phyloP scores from a whole-genome alignment of 495 filamentous ascomycete genomes.

The Durotheca rogersii region DNA sequence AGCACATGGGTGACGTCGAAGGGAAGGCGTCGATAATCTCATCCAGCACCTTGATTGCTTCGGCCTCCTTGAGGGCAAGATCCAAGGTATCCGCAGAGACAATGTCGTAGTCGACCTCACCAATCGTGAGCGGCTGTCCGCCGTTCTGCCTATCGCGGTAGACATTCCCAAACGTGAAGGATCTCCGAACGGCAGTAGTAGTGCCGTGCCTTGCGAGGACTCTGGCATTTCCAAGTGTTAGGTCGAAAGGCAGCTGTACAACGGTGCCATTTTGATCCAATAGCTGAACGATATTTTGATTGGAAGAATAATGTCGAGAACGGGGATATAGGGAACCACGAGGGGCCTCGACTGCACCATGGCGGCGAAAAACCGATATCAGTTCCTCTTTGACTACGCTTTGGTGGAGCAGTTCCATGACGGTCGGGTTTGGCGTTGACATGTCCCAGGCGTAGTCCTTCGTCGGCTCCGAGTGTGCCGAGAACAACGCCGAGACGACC shows the following conservation, averaged over 20 bases:
- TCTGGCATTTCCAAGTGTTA: conserved; percentile 86
- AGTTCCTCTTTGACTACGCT: conserved; percentile 74
- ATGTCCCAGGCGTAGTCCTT: conserved; percentile 90
- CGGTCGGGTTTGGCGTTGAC: conserved; percentile 50
- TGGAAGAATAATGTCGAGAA: conserved; percentile 69
- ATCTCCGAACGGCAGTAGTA: conserved; percentile 65
- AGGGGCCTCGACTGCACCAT: conserved; percentile 82
- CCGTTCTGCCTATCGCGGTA: conserved; percentile 73
- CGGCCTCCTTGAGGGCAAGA: conserved; percentile 87
- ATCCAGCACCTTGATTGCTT: conserved; percentile 91
- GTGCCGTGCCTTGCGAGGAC: conserved; percentile 67
- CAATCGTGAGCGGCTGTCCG: conserved; percentile 77
- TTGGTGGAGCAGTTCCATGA: conserved; percentile 67
- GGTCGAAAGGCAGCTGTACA: conserved; percentile 86
- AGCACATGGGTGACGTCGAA: conserved; percentile 76
- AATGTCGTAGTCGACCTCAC: conserved; percentile 95
- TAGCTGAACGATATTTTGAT: conserved; percentile 68
- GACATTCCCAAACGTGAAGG: conserved; percentile 86
- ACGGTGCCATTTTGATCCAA: conserved; percentile 81
- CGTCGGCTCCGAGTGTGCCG: conserved; percentile 65
- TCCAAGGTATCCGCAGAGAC: conserved; percentile 76
- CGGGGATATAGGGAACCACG: conserved; percentile 76
- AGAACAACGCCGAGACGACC: conserved; percentile 81
- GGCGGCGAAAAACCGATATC: conserved; percentile 78
- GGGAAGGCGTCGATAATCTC: conserved; percentile 86